Evolutionary conservation across 352 stramenopile species (phyloP).

Genomic region (Detonula confervacea): DNA sequence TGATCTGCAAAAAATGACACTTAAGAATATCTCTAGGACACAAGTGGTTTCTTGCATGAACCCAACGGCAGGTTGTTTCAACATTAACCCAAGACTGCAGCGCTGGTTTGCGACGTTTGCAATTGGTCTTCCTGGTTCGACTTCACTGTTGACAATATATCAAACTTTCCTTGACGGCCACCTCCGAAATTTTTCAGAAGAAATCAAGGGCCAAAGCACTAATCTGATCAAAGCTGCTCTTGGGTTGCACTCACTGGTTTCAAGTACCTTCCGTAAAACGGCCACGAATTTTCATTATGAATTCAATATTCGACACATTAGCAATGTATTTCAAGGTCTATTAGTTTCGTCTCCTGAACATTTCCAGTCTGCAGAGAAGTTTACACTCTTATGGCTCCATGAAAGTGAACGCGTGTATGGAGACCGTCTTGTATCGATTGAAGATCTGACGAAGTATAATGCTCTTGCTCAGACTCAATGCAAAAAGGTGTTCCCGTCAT

Average conservation of each 20-base stretch:
- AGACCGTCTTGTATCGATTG: slow-evolving; percentile 94
- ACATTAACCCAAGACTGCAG: slow-evolving; percentile 94
- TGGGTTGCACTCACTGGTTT: slow-evolving; percentile 91
- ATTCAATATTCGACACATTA: slow-evolving; percentile 96
- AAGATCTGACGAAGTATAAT: slow-evolving; percentile 92
- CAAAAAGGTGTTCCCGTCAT: slow-evolving; percentile 88
- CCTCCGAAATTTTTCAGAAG: slow-evolving; percentile 85
- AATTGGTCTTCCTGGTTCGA: slow-evolving; percentile 90
- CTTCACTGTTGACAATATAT: slow-evolving; percentile 94
- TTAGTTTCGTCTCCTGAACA: slow-evolving; percentile 91
- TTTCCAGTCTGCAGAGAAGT: slow-evolving; percentile 87
- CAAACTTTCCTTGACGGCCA: slow-evolving; percentile 93
- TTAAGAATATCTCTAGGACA: slow-evolving; percentile 95
- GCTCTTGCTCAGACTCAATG: slow-evolving; percentile 89
- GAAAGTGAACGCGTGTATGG: slow-evolving; percentile 95
- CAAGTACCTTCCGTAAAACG: slow-evolving; percentile 92
- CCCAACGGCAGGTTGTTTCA: slow-evolving; percentile 94
- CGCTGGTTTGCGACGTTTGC: slow-evolving; percentile 95
- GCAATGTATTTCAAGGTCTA: slow-evolving; percentile 96
- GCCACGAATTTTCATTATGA: slow-evolving; percentile 98
- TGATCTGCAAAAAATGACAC: slow-evolving; percentile 91
- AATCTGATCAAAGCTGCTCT: slow-evolving; percentile 91
- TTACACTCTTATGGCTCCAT: slow-evolving; percentile 95
- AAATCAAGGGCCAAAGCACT: slow-evolving; percentile 83
- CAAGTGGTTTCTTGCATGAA: slow-evolving; percentile 97